phyloP scores from a whole-genome alignment of 805 yeast genomes.

The Pachysolen tannophilus region DNA sequence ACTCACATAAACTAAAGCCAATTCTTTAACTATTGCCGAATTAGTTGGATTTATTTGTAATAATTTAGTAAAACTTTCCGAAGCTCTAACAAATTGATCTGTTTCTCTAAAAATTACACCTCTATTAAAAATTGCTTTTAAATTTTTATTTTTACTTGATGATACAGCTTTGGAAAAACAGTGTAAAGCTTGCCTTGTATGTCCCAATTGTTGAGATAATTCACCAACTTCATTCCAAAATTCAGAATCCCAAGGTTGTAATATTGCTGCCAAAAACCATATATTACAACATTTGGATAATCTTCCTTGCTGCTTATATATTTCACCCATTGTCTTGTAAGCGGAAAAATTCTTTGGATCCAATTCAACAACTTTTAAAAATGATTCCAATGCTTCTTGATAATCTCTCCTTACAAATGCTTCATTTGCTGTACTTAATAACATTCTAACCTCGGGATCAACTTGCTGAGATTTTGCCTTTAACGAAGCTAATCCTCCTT shows the following conservation, averaged over 20 bases:
- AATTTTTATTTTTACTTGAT: slow-evolving; percentile 33
- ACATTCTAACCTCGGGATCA: slow-evolving; percentile 65
- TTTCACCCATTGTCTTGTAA: slow-evolving; percentile 82
- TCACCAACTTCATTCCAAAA: slow-evolving; percentile 78
- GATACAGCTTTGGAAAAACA: slow-evolving; percentile 65
- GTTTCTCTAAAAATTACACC: slow-evolving; percentile 60
- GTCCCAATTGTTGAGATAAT: slow-evolving; percentile 55
- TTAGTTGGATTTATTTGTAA: slow-evolving; percentile 51
- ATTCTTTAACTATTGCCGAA: slow-evolving; percentile 49
- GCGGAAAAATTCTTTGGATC: slow-evolving; percentile 79
- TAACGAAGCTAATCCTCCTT: slow-evolving; percentile 27
- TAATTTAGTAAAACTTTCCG: slow-evolving; percentile 61
- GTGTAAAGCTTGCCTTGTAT: slow-evolving; percentile 66
- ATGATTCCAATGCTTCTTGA: slow-evolving; percentile 50
- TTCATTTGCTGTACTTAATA: slow-evolving; percentile 69
- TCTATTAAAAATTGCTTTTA: slow-evolving; percentile 53
- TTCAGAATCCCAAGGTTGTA: slow-evolving; percentile 65
- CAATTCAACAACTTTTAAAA: slow-evolving; percentile 61
- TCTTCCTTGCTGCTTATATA: slow-evolving; percentile 60
- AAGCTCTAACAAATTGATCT: slow-evolving; percentile 61
- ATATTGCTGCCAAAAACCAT: slow-evolving; percentile 77
- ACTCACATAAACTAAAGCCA: slow-evolving; percentile 43
- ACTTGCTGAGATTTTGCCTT: slow-evolving; percentile 32
- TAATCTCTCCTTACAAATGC: slow-evolving; percentile 64
- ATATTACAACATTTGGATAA: slow-evolving; percentile 67